Conservation (phyloP, 2,329 filamentous ascomycete species). For the Hypoxylon sp. region DNA sequence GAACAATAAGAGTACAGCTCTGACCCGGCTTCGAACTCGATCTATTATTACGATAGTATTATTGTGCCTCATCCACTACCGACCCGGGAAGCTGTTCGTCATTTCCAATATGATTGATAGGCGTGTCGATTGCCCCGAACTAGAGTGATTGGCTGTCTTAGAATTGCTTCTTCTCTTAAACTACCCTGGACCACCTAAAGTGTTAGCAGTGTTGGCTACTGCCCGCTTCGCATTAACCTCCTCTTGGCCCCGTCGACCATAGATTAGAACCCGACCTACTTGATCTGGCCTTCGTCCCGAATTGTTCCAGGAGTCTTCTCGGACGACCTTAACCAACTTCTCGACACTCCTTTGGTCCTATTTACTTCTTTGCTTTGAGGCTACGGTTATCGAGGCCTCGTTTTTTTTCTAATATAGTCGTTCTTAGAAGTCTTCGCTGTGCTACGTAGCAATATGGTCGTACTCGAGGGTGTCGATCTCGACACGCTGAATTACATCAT, state of each 20-base stretch:
- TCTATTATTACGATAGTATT: conserved; percentile 6
- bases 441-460: conserved; percentile 45
- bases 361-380: conserved; percentile 21
- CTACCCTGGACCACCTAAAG: too few species aligned
- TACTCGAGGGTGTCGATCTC: conserved; percentile 52
- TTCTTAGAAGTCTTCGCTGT: conserved; percentile 13
- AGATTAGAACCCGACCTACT: conserved; percentile 20
- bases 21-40: conserved; percentile 6
- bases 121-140: conserved; percentile 24
- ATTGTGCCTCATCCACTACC: too few species aligned
- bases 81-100: conserved; percentile 16
- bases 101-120: conserved; percentile 35
- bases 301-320: conserved; percentile 7
- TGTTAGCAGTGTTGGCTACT: conserved; percentile 14
- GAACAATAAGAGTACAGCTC: conserved; percentile 26
- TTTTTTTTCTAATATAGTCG: conserved; percentile 11
- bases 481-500: conserved; percentile 55
- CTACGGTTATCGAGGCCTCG: conserved; percentile 1
- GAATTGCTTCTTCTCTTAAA: conserved; percentile 34
- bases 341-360: conserved; percentile 30
- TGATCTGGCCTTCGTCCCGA: conserved; percentile 30
- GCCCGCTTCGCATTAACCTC: conserved; percentile 24
- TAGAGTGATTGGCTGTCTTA: conserved; percentile 30
- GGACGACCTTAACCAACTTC: conserved; percentile 29
- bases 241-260: conserved; percentile 9